Base-by-base conservation (phyloP, 2,329 filamentous ascomycete genomes). In the Thermochaetoides dissita region DNA sequence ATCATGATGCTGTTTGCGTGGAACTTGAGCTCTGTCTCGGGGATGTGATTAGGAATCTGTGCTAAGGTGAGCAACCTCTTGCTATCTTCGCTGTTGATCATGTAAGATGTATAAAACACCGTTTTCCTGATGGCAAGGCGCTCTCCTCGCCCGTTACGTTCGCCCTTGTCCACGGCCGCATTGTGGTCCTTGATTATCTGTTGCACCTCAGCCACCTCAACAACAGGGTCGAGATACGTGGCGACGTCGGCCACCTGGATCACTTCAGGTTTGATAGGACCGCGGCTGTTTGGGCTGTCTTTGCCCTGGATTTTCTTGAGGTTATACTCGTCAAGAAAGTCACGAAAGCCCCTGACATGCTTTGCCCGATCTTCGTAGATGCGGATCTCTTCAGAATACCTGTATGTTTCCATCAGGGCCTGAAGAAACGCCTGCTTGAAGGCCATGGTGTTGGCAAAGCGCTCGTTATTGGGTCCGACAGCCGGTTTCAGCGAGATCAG, bases 1-100 rank as follows among this genome's bases (percentile, higher is more conserved):
- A 98, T 96, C 54, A 95, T 72, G 52, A 98, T 88, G 60, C 81
- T 89, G 62, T 93, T 94, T 37, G 81, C 88, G 53, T 94, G 79
- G 47, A 79, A 76, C 49, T 84, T 86, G 49, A 94, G 66, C 40
- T 93, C 84, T 40, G 74, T 70, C 39, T 82, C 77, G 29, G 76
- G 68, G 41, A 78, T 64, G 44, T 72, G 71, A 4, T 66, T 55
- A 4, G 81, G 80, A 12, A 85, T 65, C 40, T 76, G 62, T 30
- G 79, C 76, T n/a, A 94, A 69, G 6, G 73, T 71, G 43, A 84
- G 72, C 33, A 96, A 68, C 42, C 74, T 76, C 55, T 83, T 74
- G 2, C 80, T 81, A 58, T 91, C 84, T 28, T 74, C 67, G 38
- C 76, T 68, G 34, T 70, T 70, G 50, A 98, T 80, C 61, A 94